phyloP scores from a whole-genome alignment of 768 basidiomycete genomes.

The Cantharellus anzutake region DNA sequence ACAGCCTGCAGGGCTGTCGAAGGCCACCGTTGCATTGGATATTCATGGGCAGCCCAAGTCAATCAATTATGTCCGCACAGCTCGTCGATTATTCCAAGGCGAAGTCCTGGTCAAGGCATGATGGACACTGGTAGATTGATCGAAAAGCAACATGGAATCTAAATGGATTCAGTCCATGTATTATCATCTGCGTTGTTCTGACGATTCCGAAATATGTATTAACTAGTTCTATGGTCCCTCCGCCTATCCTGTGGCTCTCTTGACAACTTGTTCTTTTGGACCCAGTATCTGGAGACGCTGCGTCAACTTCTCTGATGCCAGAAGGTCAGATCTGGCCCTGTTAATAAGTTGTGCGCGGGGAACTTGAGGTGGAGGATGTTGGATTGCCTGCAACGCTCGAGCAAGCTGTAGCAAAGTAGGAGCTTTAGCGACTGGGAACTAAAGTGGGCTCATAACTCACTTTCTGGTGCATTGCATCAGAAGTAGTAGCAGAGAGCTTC shows the following conservation, averaged over 20 bases:
- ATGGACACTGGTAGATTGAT: too few relatives aligned
- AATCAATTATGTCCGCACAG: neutral
- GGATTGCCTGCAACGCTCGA: conserved; percentile 32
- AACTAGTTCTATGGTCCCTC: neutral
- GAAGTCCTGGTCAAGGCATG: neutral
- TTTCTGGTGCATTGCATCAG: conserved; percentile 33
- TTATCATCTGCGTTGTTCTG: too few relatives aligned
- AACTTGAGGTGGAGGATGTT: conserved; percentile 32
- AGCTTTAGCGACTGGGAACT: too few relatives aligned
- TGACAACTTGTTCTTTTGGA: too few relatives aligned
- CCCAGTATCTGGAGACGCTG: conserved; percentile 29
- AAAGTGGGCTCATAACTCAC: conserved; percentile 16
- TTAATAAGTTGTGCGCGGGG: conserved; percentile 29
- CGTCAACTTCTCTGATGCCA: conserved; percentile 49
- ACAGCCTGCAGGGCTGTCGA: neutral
- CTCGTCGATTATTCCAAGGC: neutral
- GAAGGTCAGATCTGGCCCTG: conserved; percentile 41
- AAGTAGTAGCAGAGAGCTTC: conserved; percentile 26
- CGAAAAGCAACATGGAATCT: too few relatives aligned
- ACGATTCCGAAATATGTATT: too few relatives aligned
- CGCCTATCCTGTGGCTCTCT: neutral
- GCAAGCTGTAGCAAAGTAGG: too few relatives aligned
- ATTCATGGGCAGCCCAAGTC: neutral
- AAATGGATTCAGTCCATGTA: too few relatives aligned
- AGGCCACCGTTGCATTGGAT: neutral